Evolutionary conservation across 352 stramenopile species (phyloP).

Genomic region (Elongisporangium undulatum): DNA sequence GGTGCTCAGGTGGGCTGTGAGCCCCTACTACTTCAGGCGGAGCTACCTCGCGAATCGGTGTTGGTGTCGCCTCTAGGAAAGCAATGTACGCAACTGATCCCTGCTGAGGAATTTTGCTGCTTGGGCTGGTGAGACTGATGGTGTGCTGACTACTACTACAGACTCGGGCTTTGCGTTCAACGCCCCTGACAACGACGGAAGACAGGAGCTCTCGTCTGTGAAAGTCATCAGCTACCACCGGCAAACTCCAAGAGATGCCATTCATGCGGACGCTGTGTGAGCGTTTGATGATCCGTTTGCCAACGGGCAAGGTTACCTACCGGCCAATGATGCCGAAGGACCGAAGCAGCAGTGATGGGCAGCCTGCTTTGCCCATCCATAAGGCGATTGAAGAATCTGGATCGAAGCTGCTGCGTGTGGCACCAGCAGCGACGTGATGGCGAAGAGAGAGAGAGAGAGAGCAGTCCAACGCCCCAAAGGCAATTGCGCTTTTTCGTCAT

Average conservation of each 20-base stretch:
- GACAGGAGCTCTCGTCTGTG: slow-evolving; percentile 11
- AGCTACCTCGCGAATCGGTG: slow-evolving; percentile 6
- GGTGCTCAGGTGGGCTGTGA: slow-evolving; percentile 39
- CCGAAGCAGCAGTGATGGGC: background rate
- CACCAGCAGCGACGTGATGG: background rate
- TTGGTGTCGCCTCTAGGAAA: slow-evolving; percentile 15
- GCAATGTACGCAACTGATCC: slow-evolving; percentile 23
- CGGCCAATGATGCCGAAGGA: background rate
- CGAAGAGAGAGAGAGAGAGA: background rate
- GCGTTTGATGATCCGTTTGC: background rate
- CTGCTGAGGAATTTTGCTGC: slow-evolving; percentile 6
- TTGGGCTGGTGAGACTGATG: background rate
- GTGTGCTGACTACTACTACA: slow-evolving; percentile 11
- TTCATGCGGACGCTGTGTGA: background rate
- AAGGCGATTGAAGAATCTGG: background rate
- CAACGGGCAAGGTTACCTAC: background rate
- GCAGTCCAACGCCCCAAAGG: too few relatives aligned
- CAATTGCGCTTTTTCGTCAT: background rate
- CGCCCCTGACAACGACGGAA: slow-evolving; percentile 23
- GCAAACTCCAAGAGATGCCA: background rate
- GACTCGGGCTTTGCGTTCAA: slow-evolving; percentile 52
- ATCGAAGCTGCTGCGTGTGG: background rate
- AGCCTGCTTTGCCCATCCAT: background rate
- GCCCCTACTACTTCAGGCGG: slow-evolving; percentile 4
- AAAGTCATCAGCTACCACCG: slow-evolving; percentile 16